Evolutionary conservation across 768 basidiomycete species (phyloP), one percentile per base, ranked within the genome.

Genomic region (Pluteus cervinus): DNA sequence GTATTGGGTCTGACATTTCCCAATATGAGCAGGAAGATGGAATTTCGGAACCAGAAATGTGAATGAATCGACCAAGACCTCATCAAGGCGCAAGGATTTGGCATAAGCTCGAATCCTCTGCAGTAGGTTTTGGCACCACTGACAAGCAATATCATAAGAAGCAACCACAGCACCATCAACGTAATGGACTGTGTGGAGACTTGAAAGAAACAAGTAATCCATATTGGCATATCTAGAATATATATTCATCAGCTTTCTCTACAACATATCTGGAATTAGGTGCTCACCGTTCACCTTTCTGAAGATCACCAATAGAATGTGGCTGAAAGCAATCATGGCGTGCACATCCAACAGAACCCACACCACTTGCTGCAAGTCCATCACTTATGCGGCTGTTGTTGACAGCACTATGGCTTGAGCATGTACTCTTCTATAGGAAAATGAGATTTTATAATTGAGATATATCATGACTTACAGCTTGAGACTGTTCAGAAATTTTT

Each of bases 1-100:
- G n/a, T n/a, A n/a, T n/a, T n/a, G n/a, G n/a, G n/a, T n/a, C n/a
- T n/a, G n/a, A n/a, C n/a, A n/a, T n/a, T n/a, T n/a, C n/a, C n/a
- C n/a, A n/a, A n/a, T n/a, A 26, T 66, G 63, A 0, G 45, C 56
- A 0, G 47, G 43, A 5, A 61, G 42, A 21, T 66, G 65, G 18
- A 56, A 62, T 36, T 64, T 63, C 0, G 61, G 64, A 9, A 41
- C 40, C 3, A 40, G 37, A 29, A 44, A 44, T 10, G 29, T 33
- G 20, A 37, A 18, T 3, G 36, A 37, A n/a, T 17, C 29, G 7
- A 3, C 8, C 24, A 4, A 33, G n/a, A 39, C 24, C n/a, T 14
- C 5, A n/a, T 29, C 5, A 4, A 32, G 26, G 15, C 40, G 33
- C 3, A 40, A 35, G 14, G 18, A 21, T 18, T 18, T 9, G n/a